Evolutionary conservation across 306 rosid species (phyloP).

Genomic region (Lathyrus sativus): DNA sequence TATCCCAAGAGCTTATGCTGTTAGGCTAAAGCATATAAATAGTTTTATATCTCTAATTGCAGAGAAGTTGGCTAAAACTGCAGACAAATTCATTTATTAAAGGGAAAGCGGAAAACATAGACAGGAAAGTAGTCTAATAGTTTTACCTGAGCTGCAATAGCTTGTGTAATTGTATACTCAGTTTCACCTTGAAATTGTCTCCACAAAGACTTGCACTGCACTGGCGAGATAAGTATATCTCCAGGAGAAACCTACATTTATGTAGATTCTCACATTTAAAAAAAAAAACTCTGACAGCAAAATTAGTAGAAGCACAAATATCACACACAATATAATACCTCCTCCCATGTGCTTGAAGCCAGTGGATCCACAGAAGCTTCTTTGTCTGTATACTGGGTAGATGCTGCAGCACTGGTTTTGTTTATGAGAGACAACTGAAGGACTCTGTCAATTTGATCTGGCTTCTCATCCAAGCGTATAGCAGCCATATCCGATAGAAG

Average conservation of each 20-base stretch:
- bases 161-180: conserved; percentile 76
- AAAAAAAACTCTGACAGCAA: conserved; percentile 28
- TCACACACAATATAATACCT: conserved; percentile 55
- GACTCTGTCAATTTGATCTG: conserved; percentile 63
- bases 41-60: conserved; percentile 3
- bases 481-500: conserved; percentile 81
- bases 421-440: conserved; percentile 62
- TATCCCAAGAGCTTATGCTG: conserved; percentile 2
- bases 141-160: conserved; percentile 82
- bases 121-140: conserved; percentile 22
- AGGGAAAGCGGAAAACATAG: neutral
- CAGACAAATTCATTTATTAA: neutral
- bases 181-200: conserved; percentile 84
- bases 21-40: neutral
- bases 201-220: conserved; percentile 91
- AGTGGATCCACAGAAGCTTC: conserved; percentile 61
- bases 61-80: conserved; percentile 9
- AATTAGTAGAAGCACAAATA: conserved; percentile 37
- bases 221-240: conserved; percentile 72
- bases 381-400: conserved; percentile 48
- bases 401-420: conserved; percentile 47
- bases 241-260: conserved; percentile 58
- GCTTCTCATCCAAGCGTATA: conserved; percentile 77
- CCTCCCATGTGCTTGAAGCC: conserved; percentile 90
- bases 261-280: conserved; percentile 13